These are phyloP conservation scores for Aegilops umbellulata DNA, from an alignment of 176 grass and related monocot genomes.

Conservation along the genomic window DNA sequence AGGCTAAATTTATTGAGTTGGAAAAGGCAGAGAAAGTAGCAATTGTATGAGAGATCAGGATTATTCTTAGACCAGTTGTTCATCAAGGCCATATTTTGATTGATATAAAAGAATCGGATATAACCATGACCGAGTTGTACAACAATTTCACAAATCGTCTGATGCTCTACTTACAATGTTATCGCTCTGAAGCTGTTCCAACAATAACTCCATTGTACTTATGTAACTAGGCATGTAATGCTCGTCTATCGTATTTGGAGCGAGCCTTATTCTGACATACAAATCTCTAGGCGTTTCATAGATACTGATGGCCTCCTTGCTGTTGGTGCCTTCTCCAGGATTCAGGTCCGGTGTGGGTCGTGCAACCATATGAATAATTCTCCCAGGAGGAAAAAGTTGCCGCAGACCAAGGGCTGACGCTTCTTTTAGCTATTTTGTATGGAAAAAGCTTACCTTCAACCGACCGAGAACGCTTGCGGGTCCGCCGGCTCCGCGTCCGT, in stretches of 20 bases:
- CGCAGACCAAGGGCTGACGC: not conserved
- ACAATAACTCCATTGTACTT: conserved; percentile 56
- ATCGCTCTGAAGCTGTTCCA: conserved; percentile 49
- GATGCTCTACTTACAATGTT: conserved; percentile 15
- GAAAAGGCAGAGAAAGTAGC: no score
- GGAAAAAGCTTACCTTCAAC: no score
- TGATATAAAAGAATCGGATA: conserved; percentile 17
- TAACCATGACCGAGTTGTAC: conserved; percentile 23
- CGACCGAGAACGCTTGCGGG: no score
- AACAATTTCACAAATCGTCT: conserved; percentile 37
- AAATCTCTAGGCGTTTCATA: conserved; percentile 65
- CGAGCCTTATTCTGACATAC: conserved; percentile 63
- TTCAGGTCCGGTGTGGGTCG: not conserved
- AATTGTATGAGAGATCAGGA: no score
- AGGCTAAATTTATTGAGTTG: no score
- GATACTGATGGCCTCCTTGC: conserved; percentile 30
- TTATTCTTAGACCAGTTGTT: not conserved
- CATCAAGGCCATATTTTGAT: not conserved
- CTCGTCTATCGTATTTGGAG: conserved; percentile 60
- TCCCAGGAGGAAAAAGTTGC: conserved; percentile 68
- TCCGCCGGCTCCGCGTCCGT: no score
- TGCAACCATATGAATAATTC: conserved; percentile 71
- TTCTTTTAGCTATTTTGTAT: no score
- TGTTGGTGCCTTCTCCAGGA: conserved; percentile 27
- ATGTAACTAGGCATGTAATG: conserved; percentile 77